These are phyloP conservation scores for Vicia villosa DNA, from an alignment of 306 rosid species.

Conservation along the genomic window DNA sequence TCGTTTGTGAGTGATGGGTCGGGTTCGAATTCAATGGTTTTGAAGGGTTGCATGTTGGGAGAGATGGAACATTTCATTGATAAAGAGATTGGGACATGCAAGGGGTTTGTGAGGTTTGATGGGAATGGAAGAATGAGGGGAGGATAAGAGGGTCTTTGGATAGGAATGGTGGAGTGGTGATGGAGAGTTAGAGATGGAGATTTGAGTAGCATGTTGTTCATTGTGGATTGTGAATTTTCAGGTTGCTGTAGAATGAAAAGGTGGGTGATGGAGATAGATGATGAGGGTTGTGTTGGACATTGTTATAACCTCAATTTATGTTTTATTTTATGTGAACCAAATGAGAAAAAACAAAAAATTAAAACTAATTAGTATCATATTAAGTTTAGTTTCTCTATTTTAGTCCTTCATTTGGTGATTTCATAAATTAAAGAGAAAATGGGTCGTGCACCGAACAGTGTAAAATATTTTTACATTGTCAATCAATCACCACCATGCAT, in stretches of 20 bases:
- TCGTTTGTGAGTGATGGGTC: constrained; percentile 66
- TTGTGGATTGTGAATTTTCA: too few relatives aligned
- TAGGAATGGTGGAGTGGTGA: constrained; percentile 7
- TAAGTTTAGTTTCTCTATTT: too few relatives aligned
- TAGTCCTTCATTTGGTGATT: too few relatives aligned
- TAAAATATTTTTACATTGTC: too few relatives aligned
- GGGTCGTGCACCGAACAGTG: too few relatives aligned
- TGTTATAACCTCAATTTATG: too few relatives aligned
- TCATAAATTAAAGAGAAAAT: too few relatives aligned
- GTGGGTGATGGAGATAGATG: constrained; percentile 29
- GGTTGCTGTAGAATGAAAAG: background rate
- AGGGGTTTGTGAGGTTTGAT: constrained; percentile 1
- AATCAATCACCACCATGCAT: too few relatives aligned
- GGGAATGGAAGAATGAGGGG: constrained; percentile 7
- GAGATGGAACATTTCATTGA: constrained; percentile 35
- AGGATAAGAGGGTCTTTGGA: constrained; percentile 26
- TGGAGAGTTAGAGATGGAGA: constrained; percentile 38
- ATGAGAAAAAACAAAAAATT: too few relatives aligned
- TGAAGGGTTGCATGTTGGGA: constrained; percentile 20
- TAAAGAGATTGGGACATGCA: background rate
- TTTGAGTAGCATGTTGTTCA: constrained; percentile 46
- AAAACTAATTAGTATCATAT: too few relatives aligned
- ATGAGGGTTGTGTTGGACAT: background rate
- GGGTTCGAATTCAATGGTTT: constrained; percentile 27
- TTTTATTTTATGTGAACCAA: too few relatives aligned